These are phyloP conservation scores for Globisporangium takayamanum DNA, from an alignment of 352 stramenopile genomes.

Conservation along the genomic window DNA sequence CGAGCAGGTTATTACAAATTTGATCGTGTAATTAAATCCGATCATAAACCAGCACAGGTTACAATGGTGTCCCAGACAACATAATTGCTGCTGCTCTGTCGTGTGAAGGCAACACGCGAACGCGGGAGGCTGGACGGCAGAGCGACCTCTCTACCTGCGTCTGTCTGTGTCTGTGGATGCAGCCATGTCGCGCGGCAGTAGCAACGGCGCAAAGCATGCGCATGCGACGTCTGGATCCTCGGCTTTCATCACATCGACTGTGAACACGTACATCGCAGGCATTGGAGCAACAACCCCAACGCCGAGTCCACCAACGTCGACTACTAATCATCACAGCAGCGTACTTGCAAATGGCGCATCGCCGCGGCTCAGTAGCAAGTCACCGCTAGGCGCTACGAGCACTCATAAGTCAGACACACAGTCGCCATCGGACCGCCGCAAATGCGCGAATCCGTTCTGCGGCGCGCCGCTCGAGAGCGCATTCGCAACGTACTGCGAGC, in stretches of 20 bases:
- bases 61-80: too few relatives aligned
- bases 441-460: conserved; percentile 55
- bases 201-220: background rate
- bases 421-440: background rate
- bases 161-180: too few relatives aligned
- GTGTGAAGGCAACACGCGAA: too few relatives aligned
- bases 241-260: conserved; percentile 6
- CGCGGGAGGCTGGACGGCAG: too few relatives aligned
- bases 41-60: too few relatives aligned
- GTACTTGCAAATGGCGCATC: background rate
- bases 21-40: too few relatives aligned
- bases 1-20: too few relatives aligned
- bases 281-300: conserved; percentile 1
- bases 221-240: conserved; percentile 1
- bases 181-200: too few relatives aligned
- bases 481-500: conserved; percentile 37
- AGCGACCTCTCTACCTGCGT: too few relatives aligned
- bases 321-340: conserved; percentile 5
- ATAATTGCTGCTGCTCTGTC: too few relatives aligned
- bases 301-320: conserved; percentile 2
- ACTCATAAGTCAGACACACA: too few relatives aligned
- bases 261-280: conserved; percentile 11
- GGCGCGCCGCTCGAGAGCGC: conserved; percentile 29
- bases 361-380: conserved; percentile 2
- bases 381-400: too few relatives aligned